phyloP scores from a whole-genome alignment of 805 yeast genomes.

The Pichia gijzeniarum region DNA sequence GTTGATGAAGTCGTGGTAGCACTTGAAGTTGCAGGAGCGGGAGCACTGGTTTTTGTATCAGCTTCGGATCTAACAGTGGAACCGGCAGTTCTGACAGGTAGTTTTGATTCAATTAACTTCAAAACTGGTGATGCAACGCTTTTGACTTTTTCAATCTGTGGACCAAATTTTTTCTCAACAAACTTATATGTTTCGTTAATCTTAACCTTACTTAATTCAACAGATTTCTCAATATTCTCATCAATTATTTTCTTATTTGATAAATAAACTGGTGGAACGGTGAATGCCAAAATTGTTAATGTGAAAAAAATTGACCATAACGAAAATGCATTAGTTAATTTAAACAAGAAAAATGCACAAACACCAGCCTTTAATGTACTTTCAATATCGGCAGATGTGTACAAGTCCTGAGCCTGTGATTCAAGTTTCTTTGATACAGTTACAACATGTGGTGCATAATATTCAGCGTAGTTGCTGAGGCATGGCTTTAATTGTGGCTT shows the following conservation, averaged over 20 bases:
- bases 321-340: constrained; percentile 70
- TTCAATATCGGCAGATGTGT: constrained; percentile 66
- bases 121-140: constrained; percentile 65
- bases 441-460: constrained; percentile 32
- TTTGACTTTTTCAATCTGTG: constrained; percentile 51
- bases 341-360: constrained; percentile 55
- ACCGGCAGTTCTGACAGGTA: constrained; percentile 65
- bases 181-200: constrained; percentile 35
- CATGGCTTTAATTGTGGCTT: constrained; percentile 52
- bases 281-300: constrained; percentile 55
- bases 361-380: constrained; percentile 69
- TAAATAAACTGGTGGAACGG: constrained; percentile 69
- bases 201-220: constrained; percentile 45
- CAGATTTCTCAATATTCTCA: constrained; percentile 44
- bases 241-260: constrained; percentile 74
- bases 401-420: constrained; percentile 45
- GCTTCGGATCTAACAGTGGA: constrained; percentile 42
- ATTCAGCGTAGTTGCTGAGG: constrained; percentile 24
- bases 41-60: too few relatives aligned
- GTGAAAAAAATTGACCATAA: constrained; percentile 59
- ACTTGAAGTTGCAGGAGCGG: constrained; percentile 4
- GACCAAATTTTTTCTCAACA: constrained; percentile 42
- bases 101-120: constrained; percentile 46
- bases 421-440: constrained; percentile 44
- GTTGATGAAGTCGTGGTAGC: constrained; percentile 12